Conservation (phyloP, 2,329 filamentous ascomycete species). For the Fusarium compactum region DNA sequence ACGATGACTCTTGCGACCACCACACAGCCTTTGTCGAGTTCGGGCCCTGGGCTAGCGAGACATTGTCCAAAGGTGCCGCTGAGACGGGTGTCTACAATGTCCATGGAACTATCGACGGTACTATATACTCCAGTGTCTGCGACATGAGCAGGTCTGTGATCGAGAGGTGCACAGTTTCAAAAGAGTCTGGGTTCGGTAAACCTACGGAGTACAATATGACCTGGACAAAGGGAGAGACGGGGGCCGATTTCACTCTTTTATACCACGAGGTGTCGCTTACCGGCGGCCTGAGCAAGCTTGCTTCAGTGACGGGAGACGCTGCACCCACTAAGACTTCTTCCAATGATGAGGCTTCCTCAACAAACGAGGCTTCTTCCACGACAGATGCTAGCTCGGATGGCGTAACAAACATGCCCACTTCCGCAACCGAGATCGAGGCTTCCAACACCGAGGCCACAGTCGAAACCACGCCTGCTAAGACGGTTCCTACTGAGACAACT, state of each 20-base stretch:
- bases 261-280: slow-evolving; percentile 13
- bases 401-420: neutral
- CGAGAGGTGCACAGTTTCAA: neutral
- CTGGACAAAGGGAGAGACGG: slow-evolving; percentile 14
- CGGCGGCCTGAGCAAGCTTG: neutral
- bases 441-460: neutral
- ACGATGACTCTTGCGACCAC: neutral
- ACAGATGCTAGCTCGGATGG: neutral
- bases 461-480: neutral
- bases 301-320: neutral
- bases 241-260: slow-evolving; percentile 9
- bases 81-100: slow-evolving; percentile 15
- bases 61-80: neutral
- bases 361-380: neutral
- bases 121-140: slow-evolving; percentile 16
- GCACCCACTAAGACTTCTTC: neutral
- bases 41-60: slow-evolving; percentile 18
- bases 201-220: slow-evolving; percentile 6
- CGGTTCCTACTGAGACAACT: neutral
- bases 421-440: neutral
- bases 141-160: slow-evolving; percentile 16
- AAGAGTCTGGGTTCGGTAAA: neutral
- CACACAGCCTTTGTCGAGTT: slow-evolving; percentile 14
- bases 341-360: neutral
- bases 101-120: slow-evolving; percentile 13